phyloP scores from a whole-genome alignment of 1,284 basidiomycete species.

The Trametes versicolor region DNA sequence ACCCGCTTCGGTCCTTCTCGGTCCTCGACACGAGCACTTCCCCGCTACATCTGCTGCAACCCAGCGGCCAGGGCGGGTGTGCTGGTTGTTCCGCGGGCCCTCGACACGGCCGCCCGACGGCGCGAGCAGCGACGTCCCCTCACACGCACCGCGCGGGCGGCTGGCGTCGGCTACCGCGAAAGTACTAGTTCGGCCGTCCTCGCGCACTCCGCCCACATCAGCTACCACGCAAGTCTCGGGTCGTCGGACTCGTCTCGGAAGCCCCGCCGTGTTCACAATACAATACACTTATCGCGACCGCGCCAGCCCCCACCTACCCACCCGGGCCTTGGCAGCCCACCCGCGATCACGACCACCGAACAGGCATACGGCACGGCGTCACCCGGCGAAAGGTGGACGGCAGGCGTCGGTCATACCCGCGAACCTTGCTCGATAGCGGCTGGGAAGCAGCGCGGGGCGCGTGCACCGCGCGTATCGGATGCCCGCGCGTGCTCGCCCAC shows the following conservation, averaged over 20 bases:
- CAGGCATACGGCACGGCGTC: background rate
- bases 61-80: background rate
- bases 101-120: too few species aligned
- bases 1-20: too few species aligned
- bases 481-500: background rate
- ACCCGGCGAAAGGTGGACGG: background rate
- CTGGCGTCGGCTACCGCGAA: conserved; percentile 5
- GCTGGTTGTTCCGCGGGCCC: background rate
- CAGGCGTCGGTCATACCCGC: background rate
- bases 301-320: too few species aligned
- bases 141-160: background rate
- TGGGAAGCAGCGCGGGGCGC: background rate
- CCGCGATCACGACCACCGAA: background rate
- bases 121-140: too few species aligned
- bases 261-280: too few species aligned
- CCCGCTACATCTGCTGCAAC: background rate
- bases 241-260: background rate
- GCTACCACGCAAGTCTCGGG: background rate
- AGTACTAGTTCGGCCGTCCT: background rate
- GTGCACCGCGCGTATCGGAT: background rate
- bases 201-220: background rate
- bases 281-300: too few species aligned
- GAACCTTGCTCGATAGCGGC: conserved; percentile 8
- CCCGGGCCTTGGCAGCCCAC: too few species aligned
- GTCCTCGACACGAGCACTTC: too few species aligned